Base-by-base conservation (phyloP, 2,329 filamentous ascomycete genomes). In the Huntiella savannae region DNA sequence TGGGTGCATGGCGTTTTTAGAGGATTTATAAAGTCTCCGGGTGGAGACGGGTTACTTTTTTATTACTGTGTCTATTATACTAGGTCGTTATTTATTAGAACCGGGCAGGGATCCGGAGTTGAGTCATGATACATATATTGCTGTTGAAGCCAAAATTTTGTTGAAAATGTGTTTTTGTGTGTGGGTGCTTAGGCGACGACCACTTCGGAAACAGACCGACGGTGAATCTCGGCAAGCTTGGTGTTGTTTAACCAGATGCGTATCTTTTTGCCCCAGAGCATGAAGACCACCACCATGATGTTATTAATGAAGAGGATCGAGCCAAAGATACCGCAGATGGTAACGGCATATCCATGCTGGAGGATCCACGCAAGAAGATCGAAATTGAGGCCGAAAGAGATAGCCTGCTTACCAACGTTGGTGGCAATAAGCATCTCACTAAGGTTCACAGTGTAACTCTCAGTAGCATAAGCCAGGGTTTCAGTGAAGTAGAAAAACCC, bases 371-470 rank as follows among this genome's bases (percentile, higher is more conserved):
- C 62, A 12, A 72, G 56, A 44, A 72, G 57, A 47, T 69, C 61
- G 44, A 67, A 57, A 3, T 66, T 65, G 56, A 72, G 64, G 1
- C 67, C 69, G 50, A 72, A 73, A 47, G 64, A 68, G 44, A 72
- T 69, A 2, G 68, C 67, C 56, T 72, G 68, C 54, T 72, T 72
- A 8, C 69, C 69, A n/a, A 73, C 54, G 52, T 71, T 71, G 63
- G 72, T 72, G 3, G 69, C 68, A 50, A 73, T 76, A 8, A 77
- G 63, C 72, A 76, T 75, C 58, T 77, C 73, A 17, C 66, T 69
- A n/a, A 71, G 69, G 52, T 75, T 73, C 33, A 66, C 62, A 15
- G 67, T 68, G 56, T 77, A 73, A 45, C 64, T 69, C 54, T 77
- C 73, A 34, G 77, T 68, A 1, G 73, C 71, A 53, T 77, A 77